Percentiles rank a stretch among this genome's conserved stretches.
These are phyloP conservation scores for Pseudocercospora musae DNA, from an alignment of 2,329 filamentous ascomycete species.

Conservation along the genomic window DNA sequence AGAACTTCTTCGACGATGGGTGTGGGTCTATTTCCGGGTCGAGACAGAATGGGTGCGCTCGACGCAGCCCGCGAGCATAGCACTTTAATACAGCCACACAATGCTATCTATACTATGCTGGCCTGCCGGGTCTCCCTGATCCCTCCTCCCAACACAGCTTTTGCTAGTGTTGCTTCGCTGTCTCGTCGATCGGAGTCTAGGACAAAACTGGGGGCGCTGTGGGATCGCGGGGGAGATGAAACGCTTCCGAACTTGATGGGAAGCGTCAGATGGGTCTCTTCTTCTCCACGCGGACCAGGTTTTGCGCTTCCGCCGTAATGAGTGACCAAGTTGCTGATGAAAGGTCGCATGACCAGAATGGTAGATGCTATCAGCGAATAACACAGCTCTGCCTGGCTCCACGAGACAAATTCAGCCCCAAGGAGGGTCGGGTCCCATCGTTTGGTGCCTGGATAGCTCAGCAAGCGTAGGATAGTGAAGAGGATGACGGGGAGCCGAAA, in stretches of 20 bases:
- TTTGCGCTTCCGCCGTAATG: conserved; percentile 12
- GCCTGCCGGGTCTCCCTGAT: background rate
- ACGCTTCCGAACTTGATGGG: background rate
- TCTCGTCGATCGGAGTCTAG: background rate
- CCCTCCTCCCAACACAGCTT: background rate
- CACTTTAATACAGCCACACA: conserved; percentile 5
- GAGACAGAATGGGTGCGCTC: conserved; percentile 77
- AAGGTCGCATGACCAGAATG: conserved; percentile 16
- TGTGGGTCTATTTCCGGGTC: conserved; percentile 95
- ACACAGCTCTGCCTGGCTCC: conserved; percentile 19
- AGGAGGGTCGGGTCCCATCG: conserved; percentile 12
- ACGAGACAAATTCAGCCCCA: conserved; percentile 15
- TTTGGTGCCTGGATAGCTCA: conserved; percentile 6
- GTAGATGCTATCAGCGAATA: conserved; percentile 22
- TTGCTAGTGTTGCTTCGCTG: background rate
- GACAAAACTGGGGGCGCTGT: background rate
- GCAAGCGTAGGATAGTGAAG: conserved; percentile 14
- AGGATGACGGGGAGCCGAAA: conserved; percentile 17
- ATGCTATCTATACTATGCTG: background rate
- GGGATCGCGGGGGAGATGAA: background rate
- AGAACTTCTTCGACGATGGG: conserved; percentile 84
- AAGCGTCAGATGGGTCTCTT: background rate
- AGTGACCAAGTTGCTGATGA: conserved; percentile 18
- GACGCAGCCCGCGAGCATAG: conserved; percentile 10
- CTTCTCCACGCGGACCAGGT: background rate